Evolutionary conservation across 202 grass and related monocot genomes (phyloP).

Genomic region (Setaria italica): DNA sequence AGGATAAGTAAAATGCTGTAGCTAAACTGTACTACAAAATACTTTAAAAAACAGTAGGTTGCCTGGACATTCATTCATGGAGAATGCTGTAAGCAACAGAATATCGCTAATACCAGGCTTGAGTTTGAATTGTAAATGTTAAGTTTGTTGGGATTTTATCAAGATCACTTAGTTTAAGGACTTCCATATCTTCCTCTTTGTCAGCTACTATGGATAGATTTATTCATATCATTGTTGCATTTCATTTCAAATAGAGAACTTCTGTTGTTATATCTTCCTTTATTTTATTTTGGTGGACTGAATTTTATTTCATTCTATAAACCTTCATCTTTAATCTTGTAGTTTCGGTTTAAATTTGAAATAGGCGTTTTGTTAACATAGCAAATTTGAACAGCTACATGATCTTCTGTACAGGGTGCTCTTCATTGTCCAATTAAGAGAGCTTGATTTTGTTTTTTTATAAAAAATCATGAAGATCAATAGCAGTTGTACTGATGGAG

Average conservation of each 20-base stretch:
- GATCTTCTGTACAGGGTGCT: neutral
- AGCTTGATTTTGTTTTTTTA: neutral
- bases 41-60: neutral
- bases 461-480: neutral
- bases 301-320: neutral
- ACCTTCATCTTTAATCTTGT: neutral
- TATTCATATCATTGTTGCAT: neutral
- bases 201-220: neutral
- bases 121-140: neutral
- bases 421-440: conserved; percentile 1
- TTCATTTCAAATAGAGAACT: conserved; percentile 3
- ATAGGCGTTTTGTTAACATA: neutral
- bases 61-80: neutral
- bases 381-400: neutral
- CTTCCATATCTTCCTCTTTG: neutral
- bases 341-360: neutral
- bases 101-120: conserved; percentile 7
- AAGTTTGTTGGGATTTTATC: neutral
- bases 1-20: neutral
- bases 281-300: neutral
- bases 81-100: neutral
- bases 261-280: neutral
- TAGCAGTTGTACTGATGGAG: neutral
- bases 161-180: neutral
- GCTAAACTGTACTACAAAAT: neutral